Evolutionary conservation across 2,329 filamentous ascomycete species (phyloP).

Genomic region (Byssochlamys sp.): DNA sequence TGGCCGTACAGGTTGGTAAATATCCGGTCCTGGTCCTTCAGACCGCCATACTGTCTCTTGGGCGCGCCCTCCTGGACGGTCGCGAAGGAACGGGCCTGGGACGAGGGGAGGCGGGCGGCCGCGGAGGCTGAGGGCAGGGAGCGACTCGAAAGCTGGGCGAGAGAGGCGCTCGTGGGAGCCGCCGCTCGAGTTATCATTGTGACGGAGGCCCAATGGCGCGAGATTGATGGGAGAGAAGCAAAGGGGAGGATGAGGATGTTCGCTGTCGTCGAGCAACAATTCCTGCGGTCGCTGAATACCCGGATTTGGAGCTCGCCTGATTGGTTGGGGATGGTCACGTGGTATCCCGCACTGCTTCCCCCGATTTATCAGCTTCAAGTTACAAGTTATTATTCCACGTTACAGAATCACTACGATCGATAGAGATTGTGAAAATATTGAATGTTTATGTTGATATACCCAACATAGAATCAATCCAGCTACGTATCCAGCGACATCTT

Average conservation of each 20-base stretch:
- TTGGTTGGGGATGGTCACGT: conserved; percentile 25
- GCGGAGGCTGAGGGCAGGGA: conserved; percentile 25
- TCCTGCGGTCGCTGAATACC: conserved; percentile 32
- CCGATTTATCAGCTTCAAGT: neutral
- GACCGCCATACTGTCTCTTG: conserved; percentile 66
- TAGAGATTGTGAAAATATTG: neutral
- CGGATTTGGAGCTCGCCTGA: conserved; percentile 27
- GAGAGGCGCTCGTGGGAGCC: conserved; percentile 33
- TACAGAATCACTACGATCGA: neutral
- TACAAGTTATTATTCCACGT: neutral
- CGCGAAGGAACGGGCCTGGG: conserved; percentile 57
- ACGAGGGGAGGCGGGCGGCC: conserved; percentile 23
- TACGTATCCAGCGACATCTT: neutral
- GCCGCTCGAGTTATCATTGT: conserved; percentile 39
- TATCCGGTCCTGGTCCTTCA: conserved; percentile 94
- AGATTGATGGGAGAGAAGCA: conserved; percentile 10
- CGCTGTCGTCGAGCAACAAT: conserved; percentile 20
- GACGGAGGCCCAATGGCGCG: conserved; percentile 20
- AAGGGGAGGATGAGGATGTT: conserved; percentile 8
- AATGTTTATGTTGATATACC: neutral
- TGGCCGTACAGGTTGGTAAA: conserved; percentile 98
- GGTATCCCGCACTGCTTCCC: conserved; percentile 2
- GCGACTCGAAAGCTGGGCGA: conserved; percentile 32
- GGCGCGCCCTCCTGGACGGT: conserved; percentile 63
- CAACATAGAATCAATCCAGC: neutral